phyloP scores from a whole-genome alignment of 495 filamentous ascomycete genomes.

The Daldinia decipiens region DNA sequence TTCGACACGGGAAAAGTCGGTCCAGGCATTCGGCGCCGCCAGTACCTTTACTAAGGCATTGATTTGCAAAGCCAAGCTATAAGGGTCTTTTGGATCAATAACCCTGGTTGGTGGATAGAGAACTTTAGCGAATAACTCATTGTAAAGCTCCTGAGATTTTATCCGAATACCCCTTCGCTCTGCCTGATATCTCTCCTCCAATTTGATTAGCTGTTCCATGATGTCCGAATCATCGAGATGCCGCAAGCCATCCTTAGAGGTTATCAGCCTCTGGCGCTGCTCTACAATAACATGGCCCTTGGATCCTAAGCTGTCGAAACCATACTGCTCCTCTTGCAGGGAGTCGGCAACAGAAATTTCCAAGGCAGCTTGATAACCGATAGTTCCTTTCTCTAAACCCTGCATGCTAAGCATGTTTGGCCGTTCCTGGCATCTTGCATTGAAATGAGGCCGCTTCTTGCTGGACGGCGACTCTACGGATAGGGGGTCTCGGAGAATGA shows the following conservation, averaged over 20 bases:
- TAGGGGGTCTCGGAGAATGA: constrained; percentile 56
- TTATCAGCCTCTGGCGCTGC: constrained; percentile 60
- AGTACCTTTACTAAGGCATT: constrained; percentile 66
- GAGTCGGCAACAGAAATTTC: constrained; percentile 74
- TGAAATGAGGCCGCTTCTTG: constrained; percentile 64
- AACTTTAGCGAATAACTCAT: constrained; percentile 67
- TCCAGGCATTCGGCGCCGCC: constrained; percentile 69
- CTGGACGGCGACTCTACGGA: constrained; percentile 49
- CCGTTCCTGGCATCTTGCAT: constrained; percentile 66
- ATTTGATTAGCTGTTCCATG: constrained; percentile 62
- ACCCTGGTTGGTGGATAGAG: constrained; percentile 67
- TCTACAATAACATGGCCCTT: constrained; percentile 56
- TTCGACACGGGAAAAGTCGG: constrained; percentile 80
- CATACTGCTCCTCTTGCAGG: constrained; percentile 62
- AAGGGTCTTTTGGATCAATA: constrained; percentile 66
- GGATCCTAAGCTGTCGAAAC: constrained; percentile 57
- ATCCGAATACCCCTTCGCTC: constrained; percentile 48
- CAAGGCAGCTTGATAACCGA: constrained; percentile 79
- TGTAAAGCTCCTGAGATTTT: constrained; percentile 63
- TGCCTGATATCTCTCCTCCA: constrained; percentile 57
- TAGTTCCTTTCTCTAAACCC: constrained; percentile 75
- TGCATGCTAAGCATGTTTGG: constrained; percentile 82
- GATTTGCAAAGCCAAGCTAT: constrained; percentile 68
- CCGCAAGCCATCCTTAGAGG: constrained; percentile 59
- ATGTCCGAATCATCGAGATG: constrained; percentile 63